Percentiles rank a stretch among this genome's conserved stretches.
Conservation (phyloP, 768 basidiomycete genomes). For the Rubroboletus satanas region DNA sequence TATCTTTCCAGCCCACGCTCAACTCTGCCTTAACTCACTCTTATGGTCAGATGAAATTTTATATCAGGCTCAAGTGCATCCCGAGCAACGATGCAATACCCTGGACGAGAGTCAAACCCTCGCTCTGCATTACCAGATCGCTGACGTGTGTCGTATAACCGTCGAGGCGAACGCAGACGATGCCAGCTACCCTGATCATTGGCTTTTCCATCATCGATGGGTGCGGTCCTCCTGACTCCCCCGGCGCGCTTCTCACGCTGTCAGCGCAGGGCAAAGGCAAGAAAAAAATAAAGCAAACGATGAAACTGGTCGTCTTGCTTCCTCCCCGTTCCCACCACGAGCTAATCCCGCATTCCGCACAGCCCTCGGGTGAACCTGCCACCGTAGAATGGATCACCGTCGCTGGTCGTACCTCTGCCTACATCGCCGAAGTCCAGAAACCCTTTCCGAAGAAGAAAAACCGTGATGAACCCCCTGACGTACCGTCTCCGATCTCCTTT, state of each 20-base stretch:
- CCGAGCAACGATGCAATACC: conserved; percentile 60
- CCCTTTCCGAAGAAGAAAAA: conserved; percentile 15
- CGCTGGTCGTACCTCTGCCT: conserved; percentile 75
- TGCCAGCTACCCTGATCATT: conserved; percentile 58
- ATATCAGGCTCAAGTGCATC: conserved; percentile 71
- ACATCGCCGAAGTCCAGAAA: conserved; percentile 58
- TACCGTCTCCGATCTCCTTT: neutral
- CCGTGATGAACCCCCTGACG: neutral
- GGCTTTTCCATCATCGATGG: conserved; percentile 71
- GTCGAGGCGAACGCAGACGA: conserved; percentile 71
- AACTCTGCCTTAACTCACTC: neutral
- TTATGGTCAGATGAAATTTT: conserved; percentile 56
- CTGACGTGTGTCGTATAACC: conserved; percentile 54
- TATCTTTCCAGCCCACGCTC: neutral
- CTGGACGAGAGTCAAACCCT: conserved; percentile 47
- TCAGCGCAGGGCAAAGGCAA: conserved; percentile 54
- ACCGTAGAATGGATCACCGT: conserved; percentile 74
- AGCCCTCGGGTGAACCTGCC: conserved; percentile 69
- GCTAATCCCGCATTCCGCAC: conserved; percentile 3
- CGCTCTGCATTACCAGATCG: conserved; percentile 49
- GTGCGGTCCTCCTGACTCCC: conserved; percentile 28
- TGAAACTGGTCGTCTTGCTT: conserved; percentile 43
- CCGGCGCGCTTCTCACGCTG: conserved; percentile 11
- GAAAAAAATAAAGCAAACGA: conserved; percentile 40
- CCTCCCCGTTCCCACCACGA: neutral